Conservation (phyloP, 805 yeast species). For the Debaryomyces maramus region DNA sequence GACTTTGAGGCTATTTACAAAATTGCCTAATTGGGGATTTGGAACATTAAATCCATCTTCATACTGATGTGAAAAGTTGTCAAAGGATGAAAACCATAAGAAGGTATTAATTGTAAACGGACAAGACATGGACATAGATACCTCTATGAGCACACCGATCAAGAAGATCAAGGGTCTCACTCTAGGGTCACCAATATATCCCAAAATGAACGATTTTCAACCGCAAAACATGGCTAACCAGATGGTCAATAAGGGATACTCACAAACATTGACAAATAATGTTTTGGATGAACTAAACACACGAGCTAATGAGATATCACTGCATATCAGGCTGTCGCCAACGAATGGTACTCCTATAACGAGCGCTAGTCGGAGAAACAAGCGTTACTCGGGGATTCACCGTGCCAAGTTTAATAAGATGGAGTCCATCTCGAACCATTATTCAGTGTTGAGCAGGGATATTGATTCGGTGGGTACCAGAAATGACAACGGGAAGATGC, state of each 20-base stretch:
- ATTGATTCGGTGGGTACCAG: neutral
- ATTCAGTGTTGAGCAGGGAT: slow-evolving; percentile 35
- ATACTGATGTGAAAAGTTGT: no score
- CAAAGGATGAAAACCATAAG: neutral
- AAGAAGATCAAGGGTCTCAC: slow-evolving; percentile 34
- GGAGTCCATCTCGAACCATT: slow-evolving; percentile 52
- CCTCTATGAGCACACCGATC: slow-evolving; percentile 38
- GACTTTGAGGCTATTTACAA: slow-evolving; percentile 7
- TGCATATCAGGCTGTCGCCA: slow-evolving; percentile 14
- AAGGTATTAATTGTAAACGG: neutral
- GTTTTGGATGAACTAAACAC: slow-evolving; percentile 46
- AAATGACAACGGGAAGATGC: slow-evolving; percentile 10
- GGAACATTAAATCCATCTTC: neutral
- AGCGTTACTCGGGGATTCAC: slow-evolving; percentile 35
- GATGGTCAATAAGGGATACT: slow-evolving; percentile 48
- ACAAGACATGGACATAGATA: slow-evolving; percentile 12
- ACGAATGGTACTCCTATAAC: slow-evolving; percentile 8
- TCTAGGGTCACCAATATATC: slow-evolving; percentile 30
- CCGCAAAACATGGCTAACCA: slow-evolving; percentile 13
- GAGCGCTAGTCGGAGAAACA: slow-evolving; percentile 15
- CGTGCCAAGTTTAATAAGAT: slow-evolving; percentile 38
- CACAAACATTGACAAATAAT: slow-evolving; percentile 45
- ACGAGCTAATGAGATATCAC: slow-evolving; percentile 40
- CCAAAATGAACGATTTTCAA: slow-evolving; percentile 9
- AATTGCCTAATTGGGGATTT: slow-evolving; percentile 8